Evolutionary conservation across 192 early-diverging fungal species (phyloP).

Genomic region (Coemansia sp.): DNA sequence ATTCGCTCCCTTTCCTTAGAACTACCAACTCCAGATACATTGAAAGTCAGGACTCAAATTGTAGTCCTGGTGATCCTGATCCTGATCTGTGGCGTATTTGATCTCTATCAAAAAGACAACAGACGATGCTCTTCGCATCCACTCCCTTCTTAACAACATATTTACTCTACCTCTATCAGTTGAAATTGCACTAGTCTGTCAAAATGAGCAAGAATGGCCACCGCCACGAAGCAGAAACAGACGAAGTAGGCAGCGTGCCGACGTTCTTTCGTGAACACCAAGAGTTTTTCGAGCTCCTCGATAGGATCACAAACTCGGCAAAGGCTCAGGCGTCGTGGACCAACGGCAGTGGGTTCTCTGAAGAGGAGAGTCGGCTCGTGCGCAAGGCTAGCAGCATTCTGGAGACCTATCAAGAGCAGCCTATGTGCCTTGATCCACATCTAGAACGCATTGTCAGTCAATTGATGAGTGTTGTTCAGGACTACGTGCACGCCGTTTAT

Average conservation of each 20-base stretch:
- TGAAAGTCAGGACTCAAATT: too few relatives aligned
- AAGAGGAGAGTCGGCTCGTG: conserved; percentile 17
- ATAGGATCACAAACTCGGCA: conserved; percentile 14
- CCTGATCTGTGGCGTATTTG: too few relatives aligned
- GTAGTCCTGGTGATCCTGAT: too few relatives aligned
- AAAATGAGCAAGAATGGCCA: conserved; percentile 19
- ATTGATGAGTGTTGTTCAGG: conserved; percentile 30
- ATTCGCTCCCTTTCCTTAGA: too few relatives aligned
- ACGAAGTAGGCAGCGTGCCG: conserved; percentile 31
- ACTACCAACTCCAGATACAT: too few relatives aligned
- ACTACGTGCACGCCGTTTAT: conserved; percentile 30
- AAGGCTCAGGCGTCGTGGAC: conserved; percentile 17
- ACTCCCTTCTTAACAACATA: background rate
- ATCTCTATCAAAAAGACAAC: too few relatives aligned
- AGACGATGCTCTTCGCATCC: background rate
- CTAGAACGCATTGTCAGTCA: conserved; percentile 39
- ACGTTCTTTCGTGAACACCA: conserved; percentile 48
- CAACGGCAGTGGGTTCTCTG: background rate
- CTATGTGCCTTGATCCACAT: conserved; percentile 48
- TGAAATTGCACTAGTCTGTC: background rate
- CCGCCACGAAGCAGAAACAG: conserved; percentile 8
- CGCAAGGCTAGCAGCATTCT: conserved; percentile 26
- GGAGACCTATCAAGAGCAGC: conserved; percentile 49
- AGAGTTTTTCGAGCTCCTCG: conserved; percentile 28
- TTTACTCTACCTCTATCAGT: background rate